Evolutionary conservation across 257 asterid species (phyloP).

Genomic region (Verbena officinalis): DNA sequence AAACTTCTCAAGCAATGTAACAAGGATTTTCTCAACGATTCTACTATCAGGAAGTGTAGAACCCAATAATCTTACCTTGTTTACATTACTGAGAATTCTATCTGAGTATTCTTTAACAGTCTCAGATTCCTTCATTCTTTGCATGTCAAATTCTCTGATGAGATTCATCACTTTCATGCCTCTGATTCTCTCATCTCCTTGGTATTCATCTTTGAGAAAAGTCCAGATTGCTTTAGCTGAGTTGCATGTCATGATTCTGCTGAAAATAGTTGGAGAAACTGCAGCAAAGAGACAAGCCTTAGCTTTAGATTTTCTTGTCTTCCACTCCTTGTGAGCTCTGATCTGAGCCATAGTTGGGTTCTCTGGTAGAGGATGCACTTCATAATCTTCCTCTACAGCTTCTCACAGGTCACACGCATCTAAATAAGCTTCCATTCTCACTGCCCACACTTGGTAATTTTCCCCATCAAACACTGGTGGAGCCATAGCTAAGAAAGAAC

Average conservation of each 20-base stretch:
- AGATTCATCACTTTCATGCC: conserved; percentile 4
- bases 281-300: conserved; percentile 1
- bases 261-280: not conserved
- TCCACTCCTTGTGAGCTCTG: not conserved
- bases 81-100: not conserved
- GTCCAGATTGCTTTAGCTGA: not conserved
- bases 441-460: conserved; percentile 9
- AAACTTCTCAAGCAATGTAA: not conserved
- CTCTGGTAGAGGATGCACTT: not conserved
- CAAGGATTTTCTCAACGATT: not conserved
- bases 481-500: not conserved
- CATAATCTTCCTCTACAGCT: conserved; percentile 11
- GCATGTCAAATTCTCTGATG: conserved; percentile 7
- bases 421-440: not conserved
- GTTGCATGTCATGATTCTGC: not conserved
- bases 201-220: not conserved
- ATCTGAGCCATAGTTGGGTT: conserved; percentile 8
- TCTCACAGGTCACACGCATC: conserved; percentile 12
- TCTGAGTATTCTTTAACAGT: conserved; percentile 3
- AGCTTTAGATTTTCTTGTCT: not conserved
- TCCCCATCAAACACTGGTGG: conserved; percentile 11
- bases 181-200: not conserved
- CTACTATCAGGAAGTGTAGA: conserved; percentile 4
- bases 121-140: conserved; percentile 12
- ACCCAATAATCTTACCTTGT: not conserved